Percentiles rank a stretch among this genome's conserved stretches.
Evolutionary conservation across 352 stramenopile species (phyloP).

Genomic region (Globisporangium emineosum): DNA sequence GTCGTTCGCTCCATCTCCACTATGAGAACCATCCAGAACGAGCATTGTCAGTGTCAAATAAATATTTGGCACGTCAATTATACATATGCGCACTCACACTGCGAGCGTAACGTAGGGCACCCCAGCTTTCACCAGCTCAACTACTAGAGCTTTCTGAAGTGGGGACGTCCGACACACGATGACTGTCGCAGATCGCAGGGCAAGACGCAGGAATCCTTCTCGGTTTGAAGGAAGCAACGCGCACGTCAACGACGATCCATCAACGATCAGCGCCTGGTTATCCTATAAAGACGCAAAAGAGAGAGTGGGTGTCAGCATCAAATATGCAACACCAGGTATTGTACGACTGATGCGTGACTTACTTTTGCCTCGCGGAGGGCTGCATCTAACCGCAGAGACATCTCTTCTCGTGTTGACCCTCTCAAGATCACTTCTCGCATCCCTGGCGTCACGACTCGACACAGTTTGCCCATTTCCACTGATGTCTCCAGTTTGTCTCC

Average conservation of each 20-base stretch:
- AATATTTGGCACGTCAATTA: background rate
- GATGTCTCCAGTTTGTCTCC: constrained; percentile 99
- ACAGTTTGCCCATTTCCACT: constrained; percentile 96
- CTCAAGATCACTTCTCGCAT: constrained; percentile 79
- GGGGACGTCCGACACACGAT: constrained; percentile 88
- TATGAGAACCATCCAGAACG: constrained; percentile 22
- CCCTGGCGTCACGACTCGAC: constrained; percentile 72
- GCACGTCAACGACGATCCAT: constrained; percentile 57
- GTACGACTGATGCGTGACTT: background rate
- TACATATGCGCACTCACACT: constrained; percentile 63
- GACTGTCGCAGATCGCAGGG: constrained; percentile 75
- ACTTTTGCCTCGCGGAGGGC: constrained; percentile 47
- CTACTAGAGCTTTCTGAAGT: constrained; percentile 88
- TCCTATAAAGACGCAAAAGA: constrained; percentile 25
- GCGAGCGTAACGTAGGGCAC: constrained; percentile 88
- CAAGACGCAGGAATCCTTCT: constrained; percentile 61
- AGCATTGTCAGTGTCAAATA: background rate
- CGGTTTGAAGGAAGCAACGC: constrained; percentile 55
- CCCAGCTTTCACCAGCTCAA: constrained; percentile 92
- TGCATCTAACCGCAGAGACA: constrained; percentile 47
- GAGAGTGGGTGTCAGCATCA: background rate
- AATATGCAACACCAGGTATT: background rate
- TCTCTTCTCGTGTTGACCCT: constrained; percentile 38
- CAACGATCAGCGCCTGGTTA: constrained; percentile 66
- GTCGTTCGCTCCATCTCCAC: constrained; percentile 99